Percentiles rank a stretch among this genome's conserved stretches.
phyloP scores from a whole-genome alignment of 1,284 basidiomycete species.

The Heterobasidion occidentale region DNA sequence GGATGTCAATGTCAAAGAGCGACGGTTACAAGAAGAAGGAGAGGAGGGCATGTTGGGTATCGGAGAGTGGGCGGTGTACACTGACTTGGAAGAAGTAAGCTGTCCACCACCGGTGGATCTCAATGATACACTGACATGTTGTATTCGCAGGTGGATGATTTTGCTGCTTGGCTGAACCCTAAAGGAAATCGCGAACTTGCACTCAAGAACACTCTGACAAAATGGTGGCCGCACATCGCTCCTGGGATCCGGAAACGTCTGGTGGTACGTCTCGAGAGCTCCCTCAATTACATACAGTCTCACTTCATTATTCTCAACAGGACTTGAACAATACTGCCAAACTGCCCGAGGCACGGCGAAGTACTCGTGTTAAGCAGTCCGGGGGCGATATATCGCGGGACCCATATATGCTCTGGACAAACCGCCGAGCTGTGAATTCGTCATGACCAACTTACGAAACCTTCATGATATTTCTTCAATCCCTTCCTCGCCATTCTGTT shows the following conservation, averaged over 20 bases:
- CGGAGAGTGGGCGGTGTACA: conserved; percentile 87
- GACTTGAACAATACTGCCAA: conserved; percentile 60
- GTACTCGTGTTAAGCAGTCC: conserved; percentile 57
- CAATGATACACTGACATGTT: background rate
- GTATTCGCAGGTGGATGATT: conserved; percentile 63
- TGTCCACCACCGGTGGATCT: conserved; percentile 3
- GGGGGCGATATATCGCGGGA: conserved; percentile 62
- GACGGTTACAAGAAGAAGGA: conserved; percentile 71
- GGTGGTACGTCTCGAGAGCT: conserved; percentile 40
- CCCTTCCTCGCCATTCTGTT: background rate
- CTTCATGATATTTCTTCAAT: conserved; percentile 18
- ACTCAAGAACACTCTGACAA: conserved; percentile 71
- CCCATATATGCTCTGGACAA: conserved; percentile 80
- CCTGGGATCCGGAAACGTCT: conserved; percentile 73
- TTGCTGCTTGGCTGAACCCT: conserved; percentile 84
- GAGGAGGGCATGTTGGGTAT: conserved; percentile 62
- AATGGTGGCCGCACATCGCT: conserved; percentile 83
- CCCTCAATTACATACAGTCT: background rate
- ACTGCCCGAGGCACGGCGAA: conserved; percentile 70
- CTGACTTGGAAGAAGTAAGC: conserved; percentile 77
- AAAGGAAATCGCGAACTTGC: conserved; percentile 86
- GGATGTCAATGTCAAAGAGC: conserved; percentile 48
- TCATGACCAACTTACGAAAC: conserved; percentile 20
- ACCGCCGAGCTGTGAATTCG: conserved; percentile 52
- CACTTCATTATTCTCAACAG: conserved; percentile 25